phyloP scores from a whole-genome alignment of 495 filamentous ascomycete genomes.

The Physcia stellaris region DNA sequence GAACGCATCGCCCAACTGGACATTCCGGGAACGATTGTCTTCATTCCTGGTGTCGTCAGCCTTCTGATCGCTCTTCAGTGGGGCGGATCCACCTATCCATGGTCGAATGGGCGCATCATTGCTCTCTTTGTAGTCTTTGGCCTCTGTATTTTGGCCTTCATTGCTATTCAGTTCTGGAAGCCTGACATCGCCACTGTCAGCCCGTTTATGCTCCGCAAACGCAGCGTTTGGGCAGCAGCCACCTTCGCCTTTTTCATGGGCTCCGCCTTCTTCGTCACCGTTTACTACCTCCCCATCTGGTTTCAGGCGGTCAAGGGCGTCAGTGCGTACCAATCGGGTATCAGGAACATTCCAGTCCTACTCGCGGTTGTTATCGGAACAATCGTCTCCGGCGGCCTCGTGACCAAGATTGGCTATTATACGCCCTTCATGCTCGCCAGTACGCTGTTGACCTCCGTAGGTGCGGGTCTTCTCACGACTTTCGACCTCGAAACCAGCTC shows the following conservation, averaged over 20 bases:
- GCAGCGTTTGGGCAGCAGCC: slow-evolving; percentile 35
- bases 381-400: slow-evolving; percentile 28
- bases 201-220: slow-evolving; percentile 38
- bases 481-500: slow-evolving; percentile 21
- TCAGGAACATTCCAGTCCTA: slow-evolving; percentile 14
- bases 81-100: slow-evolving; percentile 28
- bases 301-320: slow-evolving; percentile 39
- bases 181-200: slow-evolving; percentile 35
- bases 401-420: slow-evolving; percentile 44
- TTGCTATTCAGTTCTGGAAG: slow-evolving; percentile 28
- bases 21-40: slow-evolving; percentile 6
- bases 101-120: slow-evolving; percentile 36
- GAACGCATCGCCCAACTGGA: slow-evolving; percentile 23
- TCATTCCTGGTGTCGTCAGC: slow-evolving; percentile 7
- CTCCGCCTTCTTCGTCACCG: slow-evolving; percentile 19
- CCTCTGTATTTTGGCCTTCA: slow-evolving; percentile 29
- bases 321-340: not conserved
- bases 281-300: slow-evolving; percentile 53
- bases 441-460: slow-evolving; percentile 33
- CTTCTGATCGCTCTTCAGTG: slow-evolving; percentile 28
- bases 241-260: slow-evolving; percentile 14
- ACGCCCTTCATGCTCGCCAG: slow-evolving; percentile 35
- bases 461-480: slow-evolving; percentile 40
- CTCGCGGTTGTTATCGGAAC: slow-evolving; percentile 23
- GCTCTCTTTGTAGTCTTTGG: slow-evolving; percentile 33